These are phyloP conservation scores for Cystofilobasidium macerans DNA, from an alignment of 768 basidiomycete genomes.

Conservation along the genomic window DNA sequence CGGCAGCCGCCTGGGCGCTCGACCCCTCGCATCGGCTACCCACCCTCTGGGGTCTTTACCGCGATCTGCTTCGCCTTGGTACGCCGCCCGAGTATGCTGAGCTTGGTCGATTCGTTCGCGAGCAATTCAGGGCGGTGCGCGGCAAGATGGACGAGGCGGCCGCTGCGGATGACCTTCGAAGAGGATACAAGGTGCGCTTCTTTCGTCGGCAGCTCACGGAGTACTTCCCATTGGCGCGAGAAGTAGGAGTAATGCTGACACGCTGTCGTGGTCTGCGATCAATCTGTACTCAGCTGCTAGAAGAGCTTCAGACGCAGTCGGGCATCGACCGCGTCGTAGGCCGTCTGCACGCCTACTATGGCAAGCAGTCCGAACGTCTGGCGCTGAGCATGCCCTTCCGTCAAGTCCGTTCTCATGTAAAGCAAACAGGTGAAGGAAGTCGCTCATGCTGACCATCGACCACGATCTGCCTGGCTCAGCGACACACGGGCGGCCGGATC, in stretches of 20 bases:
- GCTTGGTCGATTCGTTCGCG: not conserved
- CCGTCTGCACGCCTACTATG: not conserved
- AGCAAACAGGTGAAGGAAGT: too few species aligned
- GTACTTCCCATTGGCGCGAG: too few species aligned
- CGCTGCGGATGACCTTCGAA: not conserved
- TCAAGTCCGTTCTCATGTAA: too few species aligned
- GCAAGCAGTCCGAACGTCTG: too few species aligned
- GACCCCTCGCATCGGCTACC: not conserved
- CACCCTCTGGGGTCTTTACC: constrained; percentile 10
- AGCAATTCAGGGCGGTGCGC: not conserved
- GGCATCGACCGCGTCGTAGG: not conserved
- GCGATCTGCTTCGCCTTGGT: not conserved
- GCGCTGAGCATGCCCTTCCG: too few species aligned
- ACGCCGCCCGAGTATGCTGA: not conserved
- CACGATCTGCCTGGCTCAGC: not conserved
- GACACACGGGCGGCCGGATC: not conserved
- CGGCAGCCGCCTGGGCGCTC: not conserved
- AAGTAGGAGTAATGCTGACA: too few species aligned
- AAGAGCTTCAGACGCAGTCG: not conserved
- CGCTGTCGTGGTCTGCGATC: too few species aligned
- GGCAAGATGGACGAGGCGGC: not conserved
- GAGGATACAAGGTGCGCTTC: not conserved
- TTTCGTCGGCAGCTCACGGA: too few species aligned
- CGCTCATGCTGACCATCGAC: too few species aligned
- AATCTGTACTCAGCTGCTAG: not conserved